Evolutionary conservation across 352 stramenopile genomes (phyloP), one percentile per base, ranked within the genome.

Genomic region (Plasmopara muralis): DNA sequence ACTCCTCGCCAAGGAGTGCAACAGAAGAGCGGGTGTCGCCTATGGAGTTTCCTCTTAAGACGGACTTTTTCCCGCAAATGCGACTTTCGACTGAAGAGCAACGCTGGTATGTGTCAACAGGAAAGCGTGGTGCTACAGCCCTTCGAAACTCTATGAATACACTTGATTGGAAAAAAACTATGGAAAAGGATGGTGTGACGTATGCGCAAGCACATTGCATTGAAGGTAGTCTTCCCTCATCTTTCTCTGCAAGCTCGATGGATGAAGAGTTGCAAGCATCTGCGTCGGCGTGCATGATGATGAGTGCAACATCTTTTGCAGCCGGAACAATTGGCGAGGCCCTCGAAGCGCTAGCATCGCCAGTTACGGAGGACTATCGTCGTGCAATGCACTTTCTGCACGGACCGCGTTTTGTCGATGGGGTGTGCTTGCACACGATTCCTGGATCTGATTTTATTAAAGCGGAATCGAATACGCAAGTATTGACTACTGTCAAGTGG

Each of bases 401-500:
- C 49, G 68, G 66, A 10, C 43, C 64, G 16, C 64, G 60, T 15
- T 90, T 88, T 47, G 14, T 90, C 4, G 80, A 90, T 43, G 76
- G 69, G 6, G 42, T 87, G 2, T 78, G 64, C 20, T 57, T 90
- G 18, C 70, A 85, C 29, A 82, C 66, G 25, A 66, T 90, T 50
- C 43, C 58, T 46, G 61, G 40, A 4, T 18, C 58, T 31, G 43
- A 31, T 6, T 50, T 33, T 10, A 47, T 33, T 33, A 51, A 30
- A 2, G 15, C 39, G 14, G 43, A 51, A 4, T 29, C 42, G 8
- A 82, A 70, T 41, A 48, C 64, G 0, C 66, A 78, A 43, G 60
- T 70, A 13, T 81, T 85, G 20, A 85, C 78, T 45, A 85, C 72
- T 10, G 66, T 90, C 57, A 90, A 90, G 56, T 90, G 80, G 80